A percentile compares a stretch with the other conserved stretches of the same genome.
phyloP scores from a whole-genome alignment of 352 stramenopile genomes.

The Pythium vanterpoolii region DNA sequence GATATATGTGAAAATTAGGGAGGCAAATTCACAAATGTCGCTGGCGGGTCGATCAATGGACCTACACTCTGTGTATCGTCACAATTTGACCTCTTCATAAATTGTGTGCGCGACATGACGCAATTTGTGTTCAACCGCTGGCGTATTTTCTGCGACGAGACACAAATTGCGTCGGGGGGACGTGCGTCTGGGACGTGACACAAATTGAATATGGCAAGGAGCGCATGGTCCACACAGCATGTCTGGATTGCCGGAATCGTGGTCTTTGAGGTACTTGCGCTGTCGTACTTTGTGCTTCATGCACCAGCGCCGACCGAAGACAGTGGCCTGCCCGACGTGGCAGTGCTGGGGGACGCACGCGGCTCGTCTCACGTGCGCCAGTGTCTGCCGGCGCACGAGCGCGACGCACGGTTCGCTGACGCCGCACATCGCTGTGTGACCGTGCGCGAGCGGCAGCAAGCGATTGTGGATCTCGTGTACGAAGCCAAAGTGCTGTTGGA shows the following conservation, averaged over 20 bases:
- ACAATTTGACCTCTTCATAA: too few species aligned
- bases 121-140: neutral
- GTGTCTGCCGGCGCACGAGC: slow-evolving; percentile 5
- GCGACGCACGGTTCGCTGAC: slow-evolving; percentile 11
- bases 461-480: slow-evolving; percentile 38
- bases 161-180: too few species aligned
- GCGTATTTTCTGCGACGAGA: neutral
- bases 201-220: slow-evolving; percentile 1
- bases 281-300: slow-evolving; percentile 17
- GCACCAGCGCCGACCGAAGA: slow-evolving; percentile 4
- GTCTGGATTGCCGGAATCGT: slow-evolving; percentile 17
- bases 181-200: neutral
- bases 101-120: neutral
- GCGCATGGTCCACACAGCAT: neutral
- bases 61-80: neutral
- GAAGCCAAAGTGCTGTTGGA: slow-evolving; percentile 39
- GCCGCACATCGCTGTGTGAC: slow-evolving; percentile 30
- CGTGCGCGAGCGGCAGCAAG: slow-evolving; percentile 30
- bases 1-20: neutral
- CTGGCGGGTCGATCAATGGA: neutral
- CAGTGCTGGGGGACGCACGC: neutral
- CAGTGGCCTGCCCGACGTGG: slow-evolving; percentile 1
- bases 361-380: slow-evolving; percentile 16
- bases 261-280: slow-evolving; percentile 16
- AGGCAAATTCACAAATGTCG: neutral